Evolutionary conservation across 306 rosid species (phyloP).

Genomic region (Alnus rubra): DNA sequence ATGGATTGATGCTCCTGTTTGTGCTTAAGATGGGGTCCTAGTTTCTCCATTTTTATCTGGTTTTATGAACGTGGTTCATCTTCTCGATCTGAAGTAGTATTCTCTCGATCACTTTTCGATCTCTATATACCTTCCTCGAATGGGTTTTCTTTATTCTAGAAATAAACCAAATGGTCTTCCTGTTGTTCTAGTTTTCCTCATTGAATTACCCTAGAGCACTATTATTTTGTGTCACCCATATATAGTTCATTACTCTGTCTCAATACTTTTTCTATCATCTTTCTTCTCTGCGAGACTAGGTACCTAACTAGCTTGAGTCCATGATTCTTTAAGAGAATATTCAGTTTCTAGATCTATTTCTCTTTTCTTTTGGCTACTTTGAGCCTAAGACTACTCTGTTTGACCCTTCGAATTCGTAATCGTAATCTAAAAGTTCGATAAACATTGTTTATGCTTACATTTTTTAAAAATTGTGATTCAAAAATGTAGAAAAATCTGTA

Average conservation of each 20-base stretch:
- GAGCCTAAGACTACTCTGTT: neutral
- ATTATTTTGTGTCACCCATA: too few species aligned
- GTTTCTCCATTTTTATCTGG: too few species aligned
- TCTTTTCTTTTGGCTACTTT: neutral
- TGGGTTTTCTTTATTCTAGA: constrained; percentile 4
- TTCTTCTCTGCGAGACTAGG: constrained; percentile 5
- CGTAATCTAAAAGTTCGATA: too few species aligned
- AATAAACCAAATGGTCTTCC: constrained; percentile 3
- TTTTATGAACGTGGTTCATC: neutral
- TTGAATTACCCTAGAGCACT: neutral
- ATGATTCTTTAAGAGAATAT: neutral
- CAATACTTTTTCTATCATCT: neutral
- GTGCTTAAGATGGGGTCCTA: too few species aligned
- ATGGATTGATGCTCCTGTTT: neutral
- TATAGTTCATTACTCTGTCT: neutral
- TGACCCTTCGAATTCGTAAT: too few species aligned
- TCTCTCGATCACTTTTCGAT: neutral
- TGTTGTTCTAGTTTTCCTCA: constrained; percentile 1
- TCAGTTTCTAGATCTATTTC: neutral
- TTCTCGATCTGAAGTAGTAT: neutral
- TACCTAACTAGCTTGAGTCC: neutral
- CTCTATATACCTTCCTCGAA: neutral
- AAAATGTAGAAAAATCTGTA: too few species aligned
- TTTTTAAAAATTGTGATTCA: too few species aligned
- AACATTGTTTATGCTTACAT: too few species aligned